Base-by-base conservation (phyloP, 768 basidiomycete species). In the Lactarius sp. region DNA sequence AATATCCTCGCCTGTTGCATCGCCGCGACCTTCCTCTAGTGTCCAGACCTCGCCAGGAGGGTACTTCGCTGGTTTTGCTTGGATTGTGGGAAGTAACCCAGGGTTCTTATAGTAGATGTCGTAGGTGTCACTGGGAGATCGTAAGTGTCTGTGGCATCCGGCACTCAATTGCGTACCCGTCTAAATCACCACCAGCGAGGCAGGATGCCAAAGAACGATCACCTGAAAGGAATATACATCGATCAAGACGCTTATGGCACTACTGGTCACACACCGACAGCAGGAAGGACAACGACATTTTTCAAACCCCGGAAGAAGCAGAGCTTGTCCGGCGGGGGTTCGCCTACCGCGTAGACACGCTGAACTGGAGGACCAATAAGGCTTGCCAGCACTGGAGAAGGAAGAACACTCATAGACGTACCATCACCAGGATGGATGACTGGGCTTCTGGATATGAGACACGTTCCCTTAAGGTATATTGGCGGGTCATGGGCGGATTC, bases 141-240 rank as follows among this genome's bases (percentile, higher is more conserved):
- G 54, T 64, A 37, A 64, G 51, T 50, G 4, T 47, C 41, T 52
- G 20, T 8, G 6, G 34, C 18, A 7, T 31, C 34, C 9, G 52
- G 52, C 9, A 51, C 47, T 6, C 16, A 54, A 47, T 22, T n/a
- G 42, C 39, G 20, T 70, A 88, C 87, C 90, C 90, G 65, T 91
- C 90, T 12, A 91, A 75, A 74, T 92, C 89, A 0, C 90, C 90
- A 42, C 89, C 89, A 3, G 81, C 86, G n/a, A 91, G 78, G 66
- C 81, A 83, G 1, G 86, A 88, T 9, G 90, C 81, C 51, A 91
- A 69, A 1, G 88, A 85, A 42, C 87, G 81, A 0, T 69, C 62
- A 6, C 86, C 87, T 89, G 66, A 6, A 39, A 51, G 8, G 31
- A 34, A 10, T 4, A 52, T n/a, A 20, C 1, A 31, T 53, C 20